Evolutionary conservation across 495 filamentous ascomycete genomes (phyloP).

Genomic region (Chaetomidium leptoderma): DNA sequence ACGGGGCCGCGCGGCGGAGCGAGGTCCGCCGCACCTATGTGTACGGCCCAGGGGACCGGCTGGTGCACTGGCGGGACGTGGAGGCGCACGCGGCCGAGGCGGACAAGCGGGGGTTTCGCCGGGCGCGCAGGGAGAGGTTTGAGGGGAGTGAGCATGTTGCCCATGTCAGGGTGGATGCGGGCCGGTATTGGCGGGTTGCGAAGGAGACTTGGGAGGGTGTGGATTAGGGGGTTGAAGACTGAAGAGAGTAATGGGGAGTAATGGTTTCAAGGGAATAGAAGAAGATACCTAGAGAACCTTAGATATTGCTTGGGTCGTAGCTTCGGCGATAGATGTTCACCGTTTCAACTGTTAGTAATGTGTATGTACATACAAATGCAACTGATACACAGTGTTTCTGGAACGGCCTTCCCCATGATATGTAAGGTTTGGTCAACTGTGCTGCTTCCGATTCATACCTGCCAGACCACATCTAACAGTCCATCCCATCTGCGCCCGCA

Average conservation of each 20-base stretch:
- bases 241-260: neutral
- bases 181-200: constrained; percentile 42
- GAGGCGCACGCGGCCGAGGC: constrained; percentile 40
- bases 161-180: constrained; percentile 36
- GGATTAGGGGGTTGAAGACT: neutral
- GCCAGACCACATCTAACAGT: too few species aligned
- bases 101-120: constrained; percentile 23
- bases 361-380: too few species aligned
- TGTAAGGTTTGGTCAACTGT: too few species aligned
- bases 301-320: too few species aligned
- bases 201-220: constrained; percentile 36
- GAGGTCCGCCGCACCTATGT: constrained; percentile 42
- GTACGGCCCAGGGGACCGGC: constrained; percentile 37
- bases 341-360: too few species aligned
- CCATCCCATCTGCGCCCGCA: too few species aligned
- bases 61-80: constrained; percentile 41
- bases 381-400: too few species aligned
- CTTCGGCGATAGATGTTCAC: too few species aligned
- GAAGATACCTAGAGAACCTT: too few species aligned
- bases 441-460: too few species aligned
- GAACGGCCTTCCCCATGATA: too few species aligned
- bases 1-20: constrained; percentile 19
- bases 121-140: constrained; percentile 37
- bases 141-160: constrained; percentile 40
- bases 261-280: too few species aligned